phyloP scores from a whole-genome alignment of 352 stramenopile species.

The Pythium oligandrum region DNA sequence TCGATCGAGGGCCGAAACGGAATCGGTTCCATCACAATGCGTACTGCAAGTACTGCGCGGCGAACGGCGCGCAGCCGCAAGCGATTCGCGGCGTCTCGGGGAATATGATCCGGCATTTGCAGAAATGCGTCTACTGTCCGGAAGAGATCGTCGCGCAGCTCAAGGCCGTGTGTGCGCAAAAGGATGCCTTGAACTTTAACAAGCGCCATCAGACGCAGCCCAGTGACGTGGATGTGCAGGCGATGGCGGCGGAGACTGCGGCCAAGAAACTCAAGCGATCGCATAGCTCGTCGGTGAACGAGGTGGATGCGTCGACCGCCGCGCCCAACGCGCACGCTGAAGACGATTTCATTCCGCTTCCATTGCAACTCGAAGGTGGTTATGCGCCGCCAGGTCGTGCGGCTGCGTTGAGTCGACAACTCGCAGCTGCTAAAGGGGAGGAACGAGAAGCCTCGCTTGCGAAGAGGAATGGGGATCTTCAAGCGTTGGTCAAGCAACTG shows the following conservation, averaged over 20 bases:
- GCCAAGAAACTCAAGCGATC: slow-evolving; percentile 18
- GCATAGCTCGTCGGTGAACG: neutral
- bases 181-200: slow-evolving; percentile 67
- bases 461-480: neutral
- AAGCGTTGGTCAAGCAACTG: slow-evolving; percentile 1
- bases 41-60: slow-evolving; percentile 65
- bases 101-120: slow-evolving; percentile 82
- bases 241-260: slow-evolving; percentile 3
- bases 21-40: slow-evolving; percentile 83
- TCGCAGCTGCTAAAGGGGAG: neutral
- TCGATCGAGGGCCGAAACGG: slow-evolving; percentile 68
- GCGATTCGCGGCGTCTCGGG: slow-evolving; percentile 63
- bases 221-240: slow-evolving; percentile 23
- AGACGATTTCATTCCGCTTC: neutral
- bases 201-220: slow-evolving; percentile 50
- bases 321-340: neutral
- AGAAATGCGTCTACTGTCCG: slow-evolving; percentile 76
- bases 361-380: too few species aligned
- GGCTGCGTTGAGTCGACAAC: neutral
- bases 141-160: slow-evolving; percentile 62
- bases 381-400: neutral
- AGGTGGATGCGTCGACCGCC: neutral
- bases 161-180: slow-evolving; percentile 59
- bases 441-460: neutral
- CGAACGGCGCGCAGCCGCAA: slow-evolving; percentile 40